Percentiles rank a stretch among this genome's conserved stretches.
Evolutionary conservation across 2,329 filamentous ascomycete species (phyloP).

Genomic region (Botrytis hyacinthi): DNA sequence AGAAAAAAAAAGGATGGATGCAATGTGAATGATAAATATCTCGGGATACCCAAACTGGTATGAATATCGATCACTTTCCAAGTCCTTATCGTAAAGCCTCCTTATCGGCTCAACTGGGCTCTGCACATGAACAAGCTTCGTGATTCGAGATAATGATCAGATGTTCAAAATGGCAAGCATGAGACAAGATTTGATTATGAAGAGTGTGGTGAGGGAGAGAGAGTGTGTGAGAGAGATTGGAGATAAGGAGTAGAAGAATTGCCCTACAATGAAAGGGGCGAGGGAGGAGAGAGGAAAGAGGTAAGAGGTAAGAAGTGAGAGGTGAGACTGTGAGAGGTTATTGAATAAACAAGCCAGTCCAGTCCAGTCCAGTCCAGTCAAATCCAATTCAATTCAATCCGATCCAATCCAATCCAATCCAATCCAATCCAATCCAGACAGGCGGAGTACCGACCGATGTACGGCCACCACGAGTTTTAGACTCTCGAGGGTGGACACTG

Average conservation of each 20-base stretch:
- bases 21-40: neutral
- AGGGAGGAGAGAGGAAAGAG: neutral
- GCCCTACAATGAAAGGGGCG: neutral
- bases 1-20: neutral
- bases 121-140: slow-evolving; percentile 13
- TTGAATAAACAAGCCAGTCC: neutral
- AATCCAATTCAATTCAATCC: neutral
- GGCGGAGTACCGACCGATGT: neutral
- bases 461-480: neutral
- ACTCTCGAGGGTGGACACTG: neutral
- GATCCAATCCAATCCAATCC: neutral
- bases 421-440: neutral
- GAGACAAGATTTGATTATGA: neutral
- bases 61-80: neutral
- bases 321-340: neutral
- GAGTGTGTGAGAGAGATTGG: neutral
- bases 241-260: neutral
- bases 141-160: slow-evolving; percentile 2
- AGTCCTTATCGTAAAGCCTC: slow-evolving; percentile 5
- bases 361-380: neutral
- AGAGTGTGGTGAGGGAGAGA: neutral
- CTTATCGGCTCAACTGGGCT: slow-evolving; percentile 8
- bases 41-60: neutral
- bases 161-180: neutral
- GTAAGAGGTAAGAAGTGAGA: neutral